Evolutionary conservation across 805 yeast genomes (phyloP).

Genomic region (Yarrowia deformans): DNA sequence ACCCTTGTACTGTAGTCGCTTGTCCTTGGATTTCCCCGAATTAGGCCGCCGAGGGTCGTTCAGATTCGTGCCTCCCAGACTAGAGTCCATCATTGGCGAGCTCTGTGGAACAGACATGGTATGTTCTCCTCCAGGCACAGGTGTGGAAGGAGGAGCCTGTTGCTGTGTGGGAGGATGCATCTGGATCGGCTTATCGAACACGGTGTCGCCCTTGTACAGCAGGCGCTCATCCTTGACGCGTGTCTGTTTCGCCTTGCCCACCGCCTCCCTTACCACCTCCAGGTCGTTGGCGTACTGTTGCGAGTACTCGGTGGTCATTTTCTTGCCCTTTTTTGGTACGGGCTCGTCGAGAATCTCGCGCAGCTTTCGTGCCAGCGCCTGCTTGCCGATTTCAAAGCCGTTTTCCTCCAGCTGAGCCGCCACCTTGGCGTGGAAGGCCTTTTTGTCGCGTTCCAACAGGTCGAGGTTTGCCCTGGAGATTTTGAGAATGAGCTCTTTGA

Average conservation of each 20-base stretch:
- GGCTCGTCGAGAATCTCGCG: slow-evolving; percentile 26
- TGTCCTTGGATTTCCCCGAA: slow-evolving; percentile 19
- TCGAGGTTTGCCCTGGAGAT: slow-evolving; percentile 9
- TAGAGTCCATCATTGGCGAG: not conserved
- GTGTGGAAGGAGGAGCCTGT: not conserved
- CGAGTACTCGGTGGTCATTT: slow-evolving; percentile 13
- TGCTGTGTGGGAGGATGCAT: not conserved
- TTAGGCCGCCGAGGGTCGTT: slow-evolving; percentile 21
- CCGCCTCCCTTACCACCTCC: slow-evolving; percentile 7
- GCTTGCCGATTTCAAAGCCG: slow-evolving; percentile 19
- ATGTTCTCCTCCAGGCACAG: slow-evolving; percentile 7
- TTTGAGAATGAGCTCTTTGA: slow-evolving; percentile 35
- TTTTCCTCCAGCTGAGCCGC: slow-evolving; percentile 24
- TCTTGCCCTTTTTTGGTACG: not conserved
- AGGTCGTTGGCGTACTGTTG: slow-evolving; percentile 1
- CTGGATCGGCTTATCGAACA: slow-evolving; percentile 13
- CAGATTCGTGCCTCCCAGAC: not conserved
- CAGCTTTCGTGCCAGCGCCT: slow-evolving; percentile 24
- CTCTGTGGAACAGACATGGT: slow-evolving; percentile 14
- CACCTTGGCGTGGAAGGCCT: slow-evolving; percentile 19
- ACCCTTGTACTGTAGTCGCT: slow-evolving; percentile 28
- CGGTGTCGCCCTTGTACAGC: slow-evolving; percentile 13
- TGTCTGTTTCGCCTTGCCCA: slow-evolving; percentile 1
- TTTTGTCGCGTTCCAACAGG: slow-evolving; percentile 28
- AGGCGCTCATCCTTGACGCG: slow-evolving; percentile 19